Percentiles rank a stretch among this genome's conserved stretches.
Evolutionary conservation across 768 basidiomycete species (phyloP).

Genomic region (Mycena olivaceomarginata): DNA sequence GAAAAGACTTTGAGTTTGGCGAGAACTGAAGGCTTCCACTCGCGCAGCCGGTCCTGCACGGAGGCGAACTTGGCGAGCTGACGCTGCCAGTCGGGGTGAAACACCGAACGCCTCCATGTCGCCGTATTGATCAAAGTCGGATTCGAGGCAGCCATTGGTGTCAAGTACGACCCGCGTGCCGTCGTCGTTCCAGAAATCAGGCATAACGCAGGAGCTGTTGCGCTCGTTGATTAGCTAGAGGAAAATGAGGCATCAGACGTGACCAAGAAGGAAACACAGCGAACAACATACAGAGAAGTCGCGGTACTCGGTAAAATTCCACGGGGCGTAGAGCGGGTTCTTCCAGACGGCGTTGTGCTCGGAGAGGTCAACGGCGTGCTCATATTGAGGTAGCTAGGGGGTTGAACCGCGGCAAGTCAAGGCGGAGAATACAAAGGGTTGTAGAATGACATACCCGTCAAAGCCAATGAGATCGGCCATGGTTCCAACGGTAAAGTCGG

Average conservation of each 20-base stretch:
- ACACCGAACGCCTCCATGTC: slow-evolving; percentile 99
- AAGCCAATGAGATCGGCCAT: slow-evolving; percentile 94
- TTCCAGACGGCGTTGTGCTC: slow-evolving; percentile 89
- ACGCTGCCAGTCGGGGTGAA: slow-evolving; percentile 93
- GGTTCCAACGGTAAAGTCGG: slow-evolving; percentile 96
- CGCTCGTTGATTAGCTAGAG: slow-evolving; percentile 78
- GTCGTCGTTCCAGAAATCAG: slow-evolving; percentile 88
- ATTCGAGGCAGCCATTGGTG: slow-evolving; percentile 82
- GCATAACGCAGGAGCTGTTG: slow-evolving; percentile 85
- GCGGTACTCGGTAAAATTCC: slow-evolving; percentile 90
- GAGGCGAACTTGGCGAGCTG: slow-evolving; percentile 96
- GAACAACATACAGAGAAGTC: slow-evolving; percentile 80
- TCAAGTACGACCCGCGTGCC: slow-evolving; percentile 78
- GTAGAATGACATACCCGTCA: slow-evolving; percentile 73
- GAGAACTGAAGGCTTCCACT: slow-evolving; percentile 91
- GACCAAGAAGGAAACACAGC: slow-evolving; percentile 7
- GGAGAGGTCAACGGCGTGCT: slow-evolving; percentile 84
- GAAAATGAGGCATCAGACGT: slow-evolving; percentile 27
- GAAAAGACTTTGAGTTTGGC: slow-evolving; percentile 85
- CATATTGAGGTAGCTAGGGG: slow-evolving; percentile 80
- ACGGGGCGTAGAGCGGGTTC: slow-evolving; percentile 83
- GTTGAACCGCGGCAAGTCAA: slow-evolving; percentile 28
- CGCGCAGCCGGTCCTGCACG: slow-evolving; percentile 95
- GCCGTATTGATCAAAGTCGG: slow-evolving; percentile 96
- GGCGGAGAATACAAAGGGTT: slow-evolving; percentile 20